Conservation (phyloP, 2,329 filamentous ascomycete genomes). For the Chaetomium globosum region DNA sequence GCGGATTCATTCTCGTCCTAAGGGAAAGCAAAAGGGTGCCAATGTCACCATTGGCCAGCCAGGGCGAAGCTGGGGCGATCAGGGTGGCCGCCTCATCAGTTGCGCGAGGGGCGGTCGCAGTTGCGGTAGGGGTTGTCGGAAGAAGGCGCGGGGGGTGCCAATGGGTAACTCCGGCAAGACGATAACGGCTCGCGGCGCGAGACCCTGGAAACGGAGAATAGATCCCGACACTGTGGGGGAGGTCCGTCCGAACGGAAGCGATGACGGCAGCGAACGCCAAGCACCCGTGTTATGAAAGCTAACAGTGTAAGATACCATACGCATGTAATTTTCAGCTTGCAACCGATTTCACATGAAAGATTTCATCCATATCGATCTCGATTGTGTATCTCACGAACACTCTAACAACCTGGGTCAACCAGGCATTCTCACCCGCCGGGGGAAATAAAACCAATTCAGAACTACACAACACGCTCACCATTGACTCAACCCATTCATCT, state of each 20-base stretch:
- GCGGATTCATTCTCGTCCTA: constrained; percentile 28
- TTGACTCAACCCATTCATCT: not conserved
- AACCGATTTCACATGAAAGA: constrained; percentile 14
- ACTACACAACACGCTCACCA: not conserved
- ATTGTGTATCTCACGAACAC: not conserved
- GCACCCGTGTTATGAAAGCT: not conserved
- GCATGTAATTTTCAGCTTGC: constrained; percentile 9
- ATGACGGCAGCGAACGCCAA: not conserved
- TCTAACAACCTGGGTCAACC: not conserved
- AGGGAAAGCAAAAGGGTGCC: not conserved
- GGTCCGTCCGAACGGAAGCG: constrained; percentile 13
- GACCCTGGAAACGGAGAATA: constrained; percentile 13
- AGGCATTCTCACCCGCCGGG: not conserved
- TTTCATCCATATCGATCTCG: not conserved
- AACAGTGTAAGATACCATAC: not conserved
- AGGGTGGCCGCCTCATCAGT: constrained; percentile 32
- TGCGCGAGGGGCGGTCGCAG: constrained; percentile 5
- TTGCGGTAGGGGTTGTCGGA: constrained; percentile 1
- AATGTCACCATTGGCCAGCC: constrained; percentile 33
- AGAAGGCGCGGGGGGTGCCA: constrained; percentile 13
- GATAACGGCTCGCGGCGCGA: constrained; percentile 16
- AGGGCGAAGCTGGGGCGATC: constrained; percentile 25
- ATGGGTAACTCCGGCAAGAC: constrained; percentile 5
- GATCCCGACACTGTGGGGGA: constrained; percentile 9
- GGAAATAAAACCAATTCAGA: not conserved